phyloP scores from a whole-genome alignment of 2,329 filamentous ascomycete species.

The Venturiaceae sp. region DNA sequence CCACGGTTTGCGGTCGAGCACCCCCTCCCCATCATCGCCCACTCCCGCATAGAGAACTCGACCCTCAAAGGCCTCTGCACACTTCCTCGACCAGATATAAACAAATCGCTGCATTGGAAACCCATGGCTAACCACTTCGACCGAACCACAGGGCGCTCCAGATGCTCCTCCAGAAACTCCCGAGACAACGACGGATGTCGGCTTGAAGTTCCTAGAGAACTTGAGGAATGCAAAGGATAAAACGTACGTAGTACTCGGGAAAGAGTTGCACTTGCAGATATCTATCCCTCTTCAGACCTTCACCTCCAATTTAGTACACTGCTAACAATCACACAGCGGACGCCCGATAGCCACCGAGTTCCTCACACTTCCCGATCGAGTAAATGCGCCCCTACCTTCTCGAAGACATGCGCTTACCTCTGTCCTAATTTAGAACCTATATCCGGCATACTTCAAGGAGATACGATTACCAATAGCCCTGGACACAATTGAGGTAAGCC shows the following conservation, averaged over 20 bases:
- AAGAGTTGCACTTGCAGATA: neutral
- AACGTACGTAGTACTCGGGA: constrained; percentile 46
- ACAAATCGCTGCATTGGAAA: neutral
- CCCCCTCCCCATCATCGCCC: neutral
- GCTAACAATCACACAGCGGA: constrained; percentile 34
- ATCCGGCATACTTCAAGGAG: constrained; percentile 67
- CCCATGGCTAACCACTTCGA: neutral
- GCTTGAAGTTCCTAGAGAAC: constrained; percentile 63
- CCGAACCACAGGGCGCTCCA: constrained; percentile 1
- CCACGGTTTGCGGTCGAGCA: neutral
- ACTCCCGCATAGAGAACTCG: neutral
- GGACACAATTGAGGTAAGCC: constrained; percentile 56
- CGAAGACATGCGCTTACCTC: neutral
- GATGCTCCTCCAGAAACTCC: constrained; percentile 39
- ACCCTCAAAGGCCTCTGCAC: neutral
- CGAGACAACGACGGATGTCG: constrained; percentile 61
- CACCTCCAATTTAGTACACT: constrained; percentile 5
- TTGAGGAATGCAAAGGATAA: constrained; percentile 73
- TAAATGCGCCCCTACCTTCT: neutral
- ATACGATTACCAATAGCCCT: constrained; percentile 73
- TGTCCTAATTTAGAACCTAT: constrained; percentile 34
- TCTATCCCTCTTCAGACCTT: neutral
- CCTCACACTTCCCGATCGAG: constrained; percentile 53
- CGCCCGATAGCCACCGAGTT: constrained; percentile 68
- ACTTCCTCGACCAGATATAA: neutral